Evolutionary conservation across 192 early-diverging fungal genomes (phyloP).

Genomic region (Anaeromyces robustus): DNA sequence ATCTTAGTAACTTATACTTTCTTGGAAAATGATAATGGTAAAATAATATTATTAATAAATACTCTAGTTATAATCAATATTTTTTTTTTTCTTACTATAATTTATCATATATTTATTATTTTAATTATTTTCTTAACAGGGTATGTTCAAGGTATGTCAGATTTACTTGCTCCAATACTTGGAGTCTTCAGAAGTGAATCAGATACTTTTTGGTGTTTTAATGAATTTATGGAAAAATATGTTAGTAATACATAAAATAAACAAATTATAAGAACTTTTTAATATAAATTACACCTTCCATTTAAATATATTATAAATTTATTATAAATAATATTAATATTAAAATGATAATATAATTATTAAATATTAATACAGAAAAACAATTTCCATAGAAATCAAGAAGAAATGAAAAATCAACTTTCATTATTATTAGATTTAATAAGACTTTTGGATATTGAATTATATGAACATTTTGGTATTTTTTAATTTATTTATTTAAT

Average conservation of each 20-base stretch:
- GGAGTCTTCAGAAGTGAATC: conserved; percentile 77
- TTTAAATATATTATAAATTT: too few relatives aligned
- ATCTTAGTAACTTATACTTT: conserved; percentile 85
- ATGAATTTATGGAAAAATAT: conserved; percentile 77
- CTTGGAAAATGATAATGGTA: conserved; percentile 37
- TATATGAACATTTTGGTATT: conserved; percentile 66
- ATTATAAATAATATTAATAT: too few relatives aligned
- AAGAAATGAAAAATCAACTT: conserved; percentile 84
- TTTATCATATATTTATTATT: too few relatives aligned
- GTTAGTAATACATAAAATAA: conserved; percentile 10
- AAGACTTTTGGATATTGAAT: conserved; percentile 69
- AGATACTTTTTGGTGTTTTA: conserved; percentile 87
- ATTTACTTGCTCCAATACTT: conserved; percentile 78
- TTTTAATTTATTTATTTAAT: background rate
- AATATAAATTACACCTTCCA: too few relatives aligned
- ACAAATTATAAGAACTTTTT: background rate
- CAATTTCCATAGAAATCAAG: conserved; percentile 86
- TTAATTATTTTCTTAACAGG: too few relatives aligned
- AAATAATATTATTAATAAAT: conserved; percentile 2
- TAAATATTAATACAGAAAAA: conserved; percentile 24
- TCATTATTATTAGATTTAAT: conserved; percentile 62
- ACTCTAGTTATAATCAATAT: too few relatives aligned
- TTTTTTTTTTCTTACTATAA: too few relatives aligned
- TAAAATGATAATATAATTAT: too few relatives aligned
- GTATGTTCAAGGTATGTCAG: conserved; percentile 97